A percentile compares a stretch with the other conserved stretches of the same genome.
Evolutionary conservation across 331 rosid species (phyloP).

Genomic region (Phaseolus coccineus): DNA sequence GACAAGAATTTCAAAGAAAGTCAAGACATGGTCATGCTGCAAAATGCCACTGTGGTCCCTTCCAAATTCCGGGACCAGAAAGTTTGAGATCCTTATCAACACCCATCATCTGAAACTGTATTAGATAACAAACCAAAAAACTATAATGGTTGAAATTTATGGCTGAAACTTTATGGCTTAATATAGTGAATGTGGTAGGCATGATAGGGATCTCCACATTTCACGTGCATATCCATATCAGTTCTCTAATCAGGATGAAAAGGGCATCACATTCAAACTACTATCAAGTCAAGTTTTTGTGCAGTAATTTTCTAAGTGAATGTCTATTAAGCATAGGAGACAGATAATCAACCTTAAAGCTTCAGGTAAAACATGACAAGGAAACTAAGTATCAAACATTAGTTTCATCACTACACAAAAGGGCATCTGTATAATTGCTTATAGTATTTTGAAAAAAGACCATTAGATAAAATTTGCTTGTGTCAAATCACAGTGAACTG

Average conservation of each 20-base stretch:
- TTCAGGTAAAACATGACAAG: no score
- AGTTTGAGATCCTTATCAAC: neutral
- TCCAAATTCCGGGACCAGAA: constrained; percentile 10
- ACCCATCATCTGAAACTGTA: neutral
- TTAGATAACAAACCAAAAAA: neutral
- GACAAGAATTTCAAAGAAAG: neutral
- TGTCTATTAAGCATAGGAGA: no score
- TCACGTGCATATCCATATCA: neutral
- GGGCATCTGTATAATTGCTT: no score
- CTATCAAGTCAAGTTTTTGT: no score
- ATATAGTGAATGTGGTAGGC: neutral
- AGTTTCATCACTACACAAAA: no score
- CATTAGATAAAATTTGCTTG: no score
- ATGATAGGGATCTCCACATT: no score
- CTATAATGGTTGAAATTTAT: neutral
- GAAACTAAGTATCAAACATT: no score
- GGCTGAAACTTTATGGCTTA: constrained; percentile 19
- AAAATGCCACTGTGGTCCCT: constrained; percentile 7
- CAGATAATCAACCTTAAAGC: no score
- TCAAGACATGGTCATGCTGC: neutral
- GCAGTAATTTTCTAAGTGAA: no score
- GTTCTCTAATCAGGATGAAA: neutral
- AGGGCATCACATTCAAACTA: neutral
- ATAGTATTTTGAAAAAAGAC: neutral
- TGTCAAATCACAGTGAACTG: neutral